Evolutionary conservation across 495 filamentous ascomycete species (phyloP), one percentile per base, ranked within the genome.

Genomic region (Daldinia concentrica): DNA sequence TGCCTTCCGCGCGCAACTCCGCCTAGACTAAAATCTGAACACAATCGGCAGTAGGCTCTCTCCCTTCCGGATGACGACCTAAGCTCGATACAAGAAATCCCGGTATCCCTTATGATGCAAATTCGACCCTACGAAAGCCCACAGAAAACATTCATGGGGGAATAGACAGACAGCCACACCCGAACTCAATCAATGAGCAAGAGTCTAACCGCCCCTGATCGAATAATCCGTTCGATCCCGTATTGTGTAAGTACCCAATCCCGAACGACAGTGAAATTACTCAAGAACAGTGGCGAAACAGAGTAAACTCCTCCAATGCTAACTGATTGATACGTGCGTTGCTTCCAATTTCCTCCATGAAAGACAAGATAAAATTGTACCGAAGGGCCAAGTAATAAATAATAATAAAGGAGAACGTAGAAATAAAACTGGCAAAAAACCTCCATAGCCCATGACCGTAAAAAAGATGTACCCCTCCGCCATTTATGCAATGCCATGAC

Each of bases 231-330:
- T 73, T 62, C 62, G 62, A 69, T 59, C 66, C 51, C 32, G 59
- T 34, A 43, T 63, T 64, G 62, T 73, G 36, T 41, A 43, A 12
- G 8, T 29, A 73, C 60, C 69, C 43, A 62, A 55, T 32, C 66
- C 61, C 55, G 24, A 62, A 65, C 62, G 55, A 71, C 39, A 62
- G 58, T 63, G 39, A 64, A 58, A 62, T 69, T 62, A 73, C 48
- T 66, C 71, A 56, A 68, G 50, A 65, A 36, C 64, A 61, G 61
- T 60, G 54, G 22, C 55, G 60, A 73, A 73, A 68, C 57, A 68
- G 64, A 65, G 56, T 65, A 34, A 73, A 73, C 71, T 73, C 71
- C 71, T 66, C 62, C 71, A 69, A 73, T 73, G 71, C 71, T 73
- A 54, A 68, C 64, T 68, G 64, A 58, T 45, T 27, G 50, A 65